A percentile compares a stretch with the other conserved stretches of the same genome.
Evolutionary conservation across 495 filamentous ascomycete species (phyloP).

Genomic region (Trichoderma erinaceum): DNA sequence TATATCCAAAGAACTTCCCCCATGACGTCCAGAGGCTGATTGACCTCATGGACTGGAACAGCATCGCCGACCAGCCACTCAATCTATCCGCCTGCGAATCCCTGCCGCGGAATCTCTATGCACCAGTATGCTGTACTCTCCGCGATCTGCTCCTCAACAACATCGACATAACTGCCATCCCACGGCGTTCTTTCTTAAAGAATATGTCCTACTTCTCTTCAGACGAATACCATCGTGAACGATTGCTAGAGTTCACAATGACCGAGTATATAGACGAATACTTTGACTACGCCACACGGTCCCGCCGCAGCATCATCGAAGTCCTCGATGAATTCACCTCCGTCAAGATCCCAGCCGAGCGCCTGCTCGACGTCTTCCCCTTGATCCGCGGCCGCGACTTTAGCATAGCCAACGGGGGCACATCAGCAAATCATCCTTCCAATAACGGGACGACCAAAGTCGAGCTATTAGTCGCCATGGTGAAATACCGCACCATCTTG

Average conservation of each 20-base stretch:
- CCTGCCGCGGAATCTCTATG: background rate
- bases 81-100: conserved; percentile 5
- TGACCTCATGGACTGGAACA: conserved; percentile 65
- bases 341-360: conserved; percentile 73
- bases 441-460: conserved; percentile 38
- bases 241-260: conserved; percentile 74
- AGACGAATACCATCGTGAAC: conserved; percentile 67
- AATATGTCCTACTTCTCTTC: conserved; percentile 64
- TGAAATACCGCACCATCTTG: conserved; percentile 85
- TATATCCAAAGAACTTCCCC: conserved; percentile 82
- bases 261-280: conserved; percentile 78
- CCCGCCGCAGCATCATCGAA: conserved; percentile 85
- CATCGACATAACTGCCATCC: conserved; percentile 83
- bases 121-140: conserved; percentile 44
- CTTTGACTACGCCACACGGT: conserved; percentile 91
- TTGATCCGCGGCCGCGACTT: conserved; percentile 74
- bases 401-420: conserved; percentile 74
- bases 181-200: conserved; percentile 78
- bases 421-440: conserved; percentile 30
- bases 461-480: conserved; percentile 81
- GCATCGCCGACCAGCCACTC: conserved; percentile 55
- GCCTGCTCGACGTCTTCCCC: conserved; percentile 64
- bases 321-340: conserved; percentile 83
- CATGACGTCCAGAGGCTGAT: conserved; percentile 71
- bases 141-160: conserved; percentile 71